Evolutionary conservation across 2,329 filamentous ascomycete species (phyloP).

Genomic region (Pseudovirgaria hyperparasitica): DNA sequence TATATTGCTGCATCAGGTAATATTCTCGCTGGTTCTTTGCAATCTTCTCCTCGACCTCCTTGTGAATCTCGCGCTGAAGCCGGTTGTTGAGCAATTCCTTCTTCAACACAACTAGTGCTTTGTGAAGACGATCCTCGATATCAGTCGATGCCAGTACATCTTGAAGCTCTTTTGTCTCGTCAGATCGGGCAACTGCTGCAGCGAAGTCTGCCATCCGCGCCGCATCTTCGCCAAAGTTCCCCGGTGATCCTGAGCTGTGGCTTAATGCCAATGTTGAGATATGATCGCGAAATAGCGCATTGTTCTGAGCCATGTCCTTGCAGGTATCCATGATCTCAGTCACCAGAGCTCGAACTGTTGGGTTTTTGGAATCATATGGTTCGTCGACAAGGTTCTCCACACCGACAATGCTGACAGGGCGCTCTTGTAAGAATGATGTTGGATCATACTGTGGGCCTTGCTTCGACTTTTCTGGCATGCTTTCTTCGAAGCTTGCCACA

Average conservation of each 20-base stretch:
- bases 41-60: conserved; percentile 95
- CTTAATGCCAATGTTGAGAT: conserved; percentile 96
- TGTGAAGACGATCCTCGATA: conserved; percentile 83
- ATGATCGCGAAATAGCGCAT: conserved; percentile 90
- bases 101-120: conserved; percentile 83
- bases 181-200: conserved; percentile 78
- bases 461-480: conserved; percentile 44
- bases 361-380: conserved; percentile 79
- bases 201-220: conserved; percentile 95
- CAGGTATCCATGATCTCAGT: conserved; percentile 99
- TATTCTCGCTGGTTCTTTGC: conserved; percentile 96
- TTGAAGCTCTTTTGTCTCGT: conserved; percentile 83
- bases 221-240: conserved; percentile 89
- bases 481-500: conserved; percentile 93
- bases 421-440: conserved; percentile 81
- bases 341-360: conserved; percentile 78
- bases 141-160: conserved; percentile 81
- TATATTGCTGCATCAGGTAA: conserved; percentile 99
- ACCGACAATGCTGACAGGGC: conserved; percentile 85
- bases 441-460: conserved; percentile 53
- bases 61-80: conserved; percentile 90
- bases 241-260: conserved; percentile 60
- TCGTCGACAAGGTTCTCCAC: conserved; percentile 88
- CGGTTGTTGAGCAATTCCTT: conserved; percentile 98
- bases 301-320: conserved; percentile 89